Evolutionary conservation across 2,329 filamentous ascomycete genomes (phyloP).

Genomic region (Metarhizium robertsii): DNA sequence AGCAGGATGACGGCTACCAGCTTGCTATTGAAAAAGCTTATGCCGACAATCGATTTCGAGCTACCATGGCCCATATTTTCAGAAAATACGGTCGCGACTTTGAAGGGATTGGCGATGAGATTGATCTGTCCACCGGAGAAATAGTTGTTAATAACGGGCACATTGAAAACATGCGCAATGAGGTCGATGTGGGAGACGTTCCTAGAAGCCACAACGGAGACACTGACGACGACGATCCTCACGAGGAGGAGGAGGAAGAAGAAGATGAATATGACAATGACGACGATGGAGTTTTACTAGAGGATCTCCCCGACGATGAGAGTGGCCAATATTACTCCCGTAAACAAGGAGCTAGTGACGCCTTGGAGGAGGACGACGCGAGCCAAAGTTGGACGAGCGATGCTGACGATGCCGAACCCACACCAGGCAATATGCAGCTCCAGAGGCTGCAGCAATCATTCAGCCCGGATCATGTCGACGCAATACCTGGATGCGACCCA

Average conservation of each 20-base stretch:
- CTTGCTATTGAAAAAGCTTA: conserved; percentile 53
- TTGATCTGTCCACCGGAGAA: conserved; percentile 71
- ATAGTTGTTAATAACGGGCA: conserved; percentile 92
- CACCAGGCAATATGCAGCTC: conserved; percentile 5
- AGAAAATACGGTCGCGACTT: conserved; percentile 82
- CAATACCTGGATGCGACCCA: background rate
- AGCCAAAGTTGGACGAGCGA: conserved; percentile 5
- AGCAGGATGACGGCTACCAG: conserved; percentile 44
- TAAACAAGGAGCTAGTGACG: background rate
- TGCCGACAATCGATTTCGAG: conserved; percentile 66
- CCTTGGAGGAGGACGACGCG: conserved; percentile 7
- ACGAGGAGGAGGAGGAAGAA: conserved; percentile 12
- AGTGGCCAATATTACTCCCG: background rate
- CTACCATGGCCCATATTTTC: conserved; percentile 82
- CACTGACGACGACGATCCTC: conserved; percentile 1
- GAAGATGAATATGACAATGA: conserved; percentile 16
- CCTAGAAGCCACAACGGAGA: conserved; percentile 1
- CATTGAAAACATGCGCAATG: conserved; percentile 50
- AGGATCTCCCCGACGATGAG: conserved; percentile 20
- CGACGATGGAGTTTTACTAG: conserved; percentile 24
- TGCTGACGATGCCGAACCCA: conserved; percentile 1
- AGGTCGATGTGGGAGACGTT: conserved; percentile 35
- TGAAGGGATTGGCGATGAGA: conserved; percentile 75
- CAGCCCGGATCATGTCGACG: conserved; percentile 3
- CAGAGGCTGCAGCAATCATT: conserved; percentile 4